Conservation (phyloP, 345 rosid species). For the Firmiana major region DNA sequence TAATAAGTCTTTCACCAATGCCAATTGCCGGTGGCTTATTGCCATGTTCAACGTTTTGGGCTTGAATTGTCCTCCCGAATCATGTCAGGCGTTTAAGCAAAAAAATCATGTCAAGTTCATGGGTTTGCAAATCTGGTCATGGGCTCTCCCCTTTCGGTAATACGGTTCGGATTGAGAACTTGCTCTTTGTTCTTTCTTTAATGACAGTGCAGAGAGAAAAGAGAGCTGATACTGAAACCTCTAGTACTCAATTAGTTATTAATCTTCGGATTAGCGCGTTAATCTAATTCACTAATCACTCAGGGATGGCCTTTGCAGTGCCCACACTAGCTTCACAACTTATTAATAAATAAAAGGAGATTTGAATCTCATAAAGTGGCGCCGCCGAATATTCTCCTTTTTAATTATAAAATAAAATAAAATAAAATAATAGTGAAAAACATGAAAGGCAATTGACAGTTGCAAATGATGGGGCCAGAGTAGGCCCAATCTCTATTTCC, state of each 20-base stretch:
- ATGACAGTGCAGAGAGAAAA: too few relatives aligned
- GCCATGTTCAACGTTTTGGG: too few relatives aligned
- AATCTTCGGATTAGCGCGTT: neutral
- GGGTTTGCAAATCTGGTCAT: neutral
- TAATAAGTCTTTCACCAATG: too few relatives aligned
- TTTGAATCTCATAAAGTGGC: constrained; percentile 29
- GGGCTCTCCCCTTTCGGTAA: neutral
- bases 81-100: too few relatives aligned
- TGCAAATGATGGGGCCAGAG: neutral
- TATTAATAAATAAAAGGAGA: constrained; percentile 2
- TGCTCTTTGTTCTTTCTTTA: too few relatives aligned
- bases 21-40: too few relatives aligned
- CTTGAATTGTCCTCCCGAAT: too few relatives aligned
- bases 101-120: neutral
- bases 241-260: neutral
- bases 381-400: constrained; percentile 44
- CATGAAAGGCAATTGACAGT: neutral
- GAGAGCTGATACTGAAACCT: too few relatives aligned
- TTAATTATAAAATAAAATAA: neutral
- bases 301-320: too few relatives aligned
- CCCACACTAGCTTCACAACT: neutral
- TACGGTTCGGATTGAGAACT: too few relatives aligned
- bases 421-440: neutral
- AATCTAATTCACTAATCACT: neutral
- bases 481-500: constrained; percentile 22